Percentiles rank a stretch among this genome's conserved stretches.
Evolutionary conservation across 2,329 filamentous ascomycete genomes (phyloP).

Genomic region (Cyclaneusma minus): DNA sequence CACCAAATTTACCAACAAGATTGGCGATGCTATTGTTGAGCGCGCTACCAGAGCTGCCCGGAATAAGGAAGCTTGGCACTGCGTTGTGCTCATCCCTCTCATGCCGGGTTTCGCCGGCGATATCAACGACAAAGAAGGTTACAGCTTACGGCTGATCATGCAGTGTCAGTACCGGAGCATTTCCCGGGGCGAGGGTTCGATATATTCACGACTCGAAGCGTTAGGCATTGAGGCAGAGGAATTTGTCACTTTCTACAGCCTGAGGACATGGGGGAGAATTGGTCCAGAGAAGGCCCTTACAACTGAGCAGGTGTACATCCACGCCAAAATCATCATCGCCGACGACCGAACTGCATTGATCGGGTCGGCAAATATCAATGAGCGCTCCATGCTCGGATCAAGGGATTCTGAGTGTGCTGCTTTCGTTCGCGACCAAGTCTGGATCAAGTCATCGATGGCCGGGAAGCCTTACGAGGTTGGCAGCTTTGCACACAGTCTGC

Average conservation of each 20-base stretch:
- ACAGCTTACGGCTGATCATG: constrained; percentile 88
- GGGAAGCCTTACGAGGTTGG: constrained; percentile 81
- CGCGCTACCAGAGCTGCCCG: constrained; percentile 73
- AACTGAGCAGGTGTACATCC: constrained; percentile 95
- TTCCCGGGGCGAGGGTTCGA: constrained; percentile 79
- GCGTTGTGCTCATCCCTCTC: constrained; percentile 77
- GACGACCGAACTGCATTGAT: constrained; percentile 90
- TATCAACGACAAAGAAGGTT: constrained; percentile 85
- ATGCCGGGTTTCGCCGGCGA: constrained; percentile 99
- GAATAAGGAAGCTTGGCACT: constrained; percentile 80
- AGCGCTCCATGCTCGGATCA: constrained; percentile 83
- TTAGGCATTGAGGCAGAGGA: constrained; percentile 82
- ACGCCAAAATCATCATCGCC: constrained; percentile 92
- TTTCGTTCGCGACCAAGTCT: constrained; percentile 81
- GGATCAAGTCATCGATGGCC: constrained; percentile 84
- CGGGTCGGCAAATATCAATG: constrained; percentile 96
- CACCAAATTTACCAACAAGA: constrained; percentile 78
- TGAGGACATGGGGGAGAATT: constrained; percentile 86
- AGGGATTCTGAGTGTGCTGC: constrained; percentile 87
- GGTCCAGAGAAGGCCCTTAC: constrained; percentile 68
- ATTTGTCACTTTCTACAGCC: constrained; percentile 87
- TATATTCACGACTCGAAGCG: constrained; percentile 72
- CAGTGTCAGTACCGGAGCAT: constrained; percentile 96
- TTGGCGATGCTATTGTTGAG: constrained; percentile 87
- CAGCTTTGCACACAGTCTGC: constrained; percentile 81